Evolutionary conservation across 1,284 basidiomycete species (phyloP).

Genomic region (Bjerkandera adusta): DNA sequence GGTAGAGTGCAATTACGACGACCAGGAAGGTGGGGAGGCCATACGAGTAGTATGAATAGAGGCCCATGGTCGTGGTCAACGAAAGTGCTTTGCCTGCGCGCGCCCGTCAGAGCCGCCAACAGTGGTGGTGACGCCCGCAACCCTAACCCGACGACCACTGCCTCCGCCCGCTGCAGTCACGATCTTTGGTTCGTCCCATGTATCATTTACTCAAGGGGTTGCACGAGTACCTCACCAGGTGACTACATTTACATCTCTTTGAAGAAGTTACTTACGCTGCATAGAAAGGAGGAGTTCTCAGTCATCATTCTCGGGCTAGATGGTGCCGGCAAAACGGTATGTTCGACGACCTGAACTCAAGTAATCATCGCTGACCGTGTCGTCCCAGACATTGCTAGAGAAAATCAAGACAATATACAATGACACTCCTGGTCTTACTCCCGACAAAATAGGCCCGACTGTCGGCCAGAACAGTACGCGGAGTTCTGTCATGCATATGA

Average conservation of each 20-base stretch:
- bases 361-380: too few relatives aligned
- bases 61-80: constrained; percentile 38
- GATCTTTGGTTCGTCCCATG: constrained; percentile 44
- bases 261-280: constrained; percentile 8
- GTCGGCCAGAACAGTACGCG: constrained; percentile 94
- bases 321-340: constrained; percentile 89
- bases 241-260: constrained; percentile 36
- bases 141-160: neutral
- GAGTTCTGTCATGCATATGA: constrained; percentile 15
- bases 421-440: constrained; percentile 76
- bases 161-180: neutral
- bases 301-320: constrained; percentile 90
- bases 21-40: constrained; percentile 67
- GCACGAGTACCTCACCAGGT: constrained; percentile 86
- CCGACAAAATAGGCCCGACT: constrained; percentile 91
- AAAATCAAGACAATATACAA: constrained; percentile 92
- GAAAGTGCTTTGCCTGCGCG: constrained; percentile 16
- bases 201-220: constrained; percentile 90
- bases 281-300: constrained; percentile 89
- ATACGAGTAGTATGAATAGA: constrained; percentile 57
- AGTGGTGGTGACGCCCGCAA: constrained; percentile 1
- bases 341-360: constrained; percentile 22
- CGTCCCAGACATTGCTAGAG: constrained; percentile 78
- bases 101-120: too few relatives aligned
- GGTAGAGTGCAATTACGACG: constrained; percentile 73